Evolutionary conservation across 805 yeast genomes (phyloP), one percentile per base, ranked within the genome.

Genomic region (Saitoella complicata): DNA sequence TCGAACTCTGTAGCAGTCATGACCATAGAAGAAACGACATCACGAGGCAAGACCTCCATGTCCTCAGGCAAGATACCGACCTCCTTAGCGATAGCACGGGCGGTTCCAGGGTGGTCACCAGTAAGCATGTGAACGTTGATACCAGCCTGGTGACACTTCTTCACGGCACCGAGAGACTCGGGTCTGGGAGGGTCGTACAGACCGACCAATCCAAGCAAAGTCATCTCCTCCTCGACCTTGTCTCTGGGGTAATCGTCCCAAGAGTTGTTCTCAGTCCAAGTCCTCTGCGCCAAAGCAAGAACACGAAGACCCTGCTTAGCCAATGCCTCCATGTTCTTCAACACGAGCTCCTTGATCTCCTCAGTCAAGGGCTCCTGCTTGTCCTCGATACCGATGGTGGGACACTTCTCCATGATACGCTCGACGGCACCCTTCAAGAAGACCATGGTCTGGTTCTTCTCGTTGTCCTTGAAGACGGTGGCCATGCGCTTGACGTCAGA

Each of bases 41-140:
- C 76, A 7, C 39, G 31, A 4, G 51, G 48, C 29, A 49, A 38
- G 32, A 57, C 54, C 9, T 64, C 67, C 55, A 76, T 58, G 58
- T 80, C 71, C 12, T 33, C 33, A 7, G 87, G 85, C 33, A 80
- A 60, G 48, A 80, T 80, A 10, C 87, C 87, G 42, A 80, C 86
- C 58, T 80, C 86, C 58, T 75, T 78, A 11, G 88, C 87, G 65
- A 80, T 80, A 4, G 87, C 84, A 46, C 67, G 66, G 11, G 88
- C 88, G 38, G 88, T 80, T 35, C 78, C 78, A 7, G 80, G 81
- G 54, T 78, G 85, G 57, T 80, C 88, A 50, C 88, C 88, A 12
- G 88, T 80, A 37, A 81, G 70, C 88, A 80, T 80, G 53, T 76
- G 84, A 40, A 80, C 87, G 51, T 76, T 74, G 52, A 80, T 76